phyloP scores from a whole-genome alignment of 768 basidiomycete species.

The Brasilioporus rufonigricans region DNA sequence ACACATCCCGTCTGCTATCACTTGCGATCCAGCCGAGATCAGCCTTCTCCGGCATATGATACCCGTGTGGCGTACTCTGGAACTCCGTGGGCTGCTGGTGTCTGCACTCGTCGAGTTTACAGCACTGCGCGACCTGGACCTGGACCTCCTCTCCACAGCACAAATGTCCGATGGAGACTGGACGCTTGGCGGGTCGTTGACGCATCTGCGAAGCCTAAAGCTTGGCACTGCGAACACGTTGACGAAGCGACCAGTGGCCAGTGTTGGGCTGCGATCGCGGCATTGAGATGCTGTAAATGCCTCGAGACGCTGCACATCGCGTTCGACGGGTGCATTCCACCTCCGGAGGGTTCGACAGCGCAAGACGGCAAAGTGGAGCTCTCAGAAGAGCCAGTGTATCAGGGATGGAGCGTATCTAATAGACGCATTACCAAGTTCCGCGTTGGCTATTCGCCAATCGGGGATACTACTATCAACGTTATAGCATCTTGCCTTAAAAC shows the following conservation, averaged over 20 bases:
- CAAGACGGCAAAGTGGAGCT: background rate
- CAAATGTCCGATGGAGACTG: constrained; percentile 10
- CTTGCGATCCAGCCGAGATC: constrained; percentile 7
- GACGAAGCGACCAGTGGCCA: constrained; percentile 8
- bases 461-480: background rate
- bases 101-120: constrained; percentile 12
- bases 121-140: constrained; percentile 11
- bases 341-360: background rate
- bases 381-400: background rate
- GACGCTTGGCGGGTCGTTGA: constrained; percentile 9
- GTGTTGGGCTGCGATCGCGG: constrained; percentile 9
- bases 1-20: constrained; percentile 1
- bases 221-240: constrained; percentile 12
- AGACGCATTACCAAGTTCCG: constrained; percentile 7
- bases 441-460: constrained; percentile 19
- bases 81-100: constrained; percentile 1
- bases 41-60: background rate
- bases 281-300: constrained; percentile 11
- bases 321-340: constrained; percentile 16
- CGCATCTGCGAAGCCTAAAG: constrained; percentile 10
- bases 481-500: constrained; percentile 13
- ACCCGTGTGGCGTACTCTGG: background rate
- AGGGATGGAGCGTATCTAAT: constrained; percentile 9
- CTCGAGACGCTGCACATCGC: constrained; percentile 17
- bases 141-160: constrained; percentile 15